Base-by-base conservation (phyloP, 2,329 filamentous ascomycete species). In the Camptophora hylomeconis region DNA sequence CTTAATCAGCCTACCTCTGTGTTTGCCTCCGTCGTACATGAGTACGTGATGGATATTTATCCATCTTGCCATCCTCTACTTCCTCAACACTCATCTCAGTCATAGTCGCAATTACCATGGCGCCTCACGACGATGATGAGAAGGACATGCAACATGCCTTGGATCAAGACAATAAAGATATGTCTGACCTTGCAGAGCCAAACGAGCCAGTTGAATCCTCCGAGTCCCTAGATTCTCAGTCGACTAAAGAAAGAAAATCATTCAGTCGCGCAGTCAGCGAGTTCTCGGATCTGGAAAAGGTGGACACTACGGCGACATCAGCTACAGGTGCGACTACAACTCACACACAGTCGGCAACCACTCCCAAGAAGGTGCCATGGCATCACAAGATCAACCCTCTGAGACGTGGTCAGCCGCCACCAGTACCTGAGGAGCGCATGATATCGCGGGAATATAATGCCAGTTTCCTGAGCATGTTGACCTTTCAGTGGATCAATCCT, bases 401-500 rank as follows among this genome's bases (percentile, higher is more conserved):
- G 11, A 53, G 58, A 48, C 53, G 56, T 36, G 62, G 63, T 24
- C 49, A 51, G 11, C 55, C 56, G 20, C 70, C 71, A n/a, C 65
- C 69, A 2, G 51, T 75, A 2, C 71, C 72, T 2, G 50, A 63
- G 15, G 56, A 66, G 41, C 56, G 69, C 17, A 46, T 46, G 7
- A 53, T 63, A 1, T 84, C 72, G 5, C 69, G 68, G 37, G 86
- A 94, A 56, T 65, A 82, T 49, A 64, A 60, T 3, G 86, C 86
- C 4, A 60, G 68, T 2, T 76, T 84, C 46, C 67, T 89, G 39
- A 92, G 81, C 56, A 51, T 65, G 32, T 51, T 92, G 13, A 78
- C 77, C 3, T 95, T 93, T 49, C 72, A 83, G 51, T 95, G 87
- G 87, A 87, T 94, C 66, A 73, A 74, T 1, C 76, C 82, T 2